Evolutionary conservation across 768 basidiomycete genomes (phyloP).

Genomic region (Calvatia gigantea): DNA sequence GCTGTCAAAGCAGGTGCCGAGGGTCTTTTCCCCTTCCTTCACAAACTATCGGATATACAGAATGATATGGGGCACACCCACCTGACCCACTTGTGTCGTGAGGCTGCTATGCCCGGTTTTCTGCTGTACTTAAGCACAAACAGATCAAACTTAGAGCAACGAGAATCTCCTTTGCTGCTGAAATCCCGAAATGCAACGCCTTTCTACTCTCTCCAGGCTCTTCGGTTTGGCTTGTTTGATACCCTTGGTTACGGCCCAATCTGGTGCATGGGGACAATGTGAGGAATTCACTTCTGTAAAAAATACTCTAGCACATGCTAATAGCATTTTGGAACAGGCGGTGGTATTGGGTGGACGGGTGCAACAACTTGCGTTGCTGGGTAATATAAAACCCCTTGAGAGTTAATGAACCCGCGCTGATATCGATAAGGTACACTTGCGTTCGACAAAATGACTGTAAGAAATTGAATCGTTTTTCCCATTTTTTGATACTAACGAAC

Average conservation of each 20-base stretch:
- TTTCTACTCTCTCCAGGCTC: slow-evolving; percentile 12
- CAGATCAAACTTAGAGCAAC: not conserved
- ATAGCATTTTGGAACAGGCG: slow-evolving; percentile 16
- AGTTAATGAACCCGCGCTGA: not conserved
- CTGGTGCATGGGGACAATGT: slow-evolving; percentile 23
- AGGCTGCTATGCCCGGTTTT: not conserved
- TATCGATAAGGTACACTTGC: slow-evolving; percentile 16
- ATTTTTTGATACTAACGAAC: not conserved
- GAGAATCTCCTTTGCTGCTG: not conserved
- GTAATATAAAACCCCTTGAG: slow-evolving; percentile 18
- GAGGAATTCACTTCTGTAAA: not conserved
- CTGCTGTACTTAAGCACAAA: not conserved
- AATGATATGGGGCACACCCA: not conserved
- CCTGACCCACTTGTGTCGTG: not conserved
- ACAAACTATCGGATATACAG: not conserved
- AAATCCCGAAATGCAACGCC: slow-evolving; percentile 12
- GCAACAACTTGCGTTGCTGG: slow-evolving; percentile 37
- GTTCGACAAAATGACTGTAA: slow-evolving; percentile 20
- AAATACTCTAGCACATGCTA: not conserved
- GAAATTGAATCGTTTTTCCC: slow-evolving; percentile 20
- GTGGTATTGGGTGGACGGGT: slow-evolving; percentile 37
- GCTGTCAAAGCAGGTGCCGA: not conserved
- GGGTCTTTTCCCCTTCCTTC: not conserved
- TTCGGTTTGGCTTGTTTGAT: slow-evolving; percentile 11
- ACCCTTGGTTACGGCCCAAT: slow-evolving; percentile 18